Base-by-base conservation (phyloP, 164 flowering plant genomes). In the Protea cynaroides region DNA sequence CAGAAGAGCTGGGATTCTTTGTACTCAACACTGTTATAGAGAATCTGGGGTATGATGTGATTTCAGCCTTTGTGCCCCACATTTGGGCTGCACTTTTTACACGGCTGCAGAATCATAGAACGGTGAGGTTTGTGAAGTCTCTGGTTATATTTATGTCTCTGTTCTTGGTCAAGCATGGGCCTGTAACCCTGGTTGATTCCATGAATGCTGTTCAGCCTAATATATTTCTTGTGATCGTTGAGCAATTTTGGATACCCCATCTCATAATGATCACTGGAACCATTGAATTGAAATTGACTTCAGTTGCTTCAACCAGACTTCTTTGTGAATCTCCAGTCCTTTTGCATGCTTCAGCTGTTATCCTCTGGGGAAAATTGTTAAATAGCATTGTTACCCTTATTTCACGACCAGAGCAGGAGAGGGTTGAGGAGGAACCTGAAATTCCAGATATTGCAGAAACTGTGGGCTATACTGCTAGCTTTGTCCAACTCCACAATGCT, bases 11-110 rank as follows among this genome's bases (percentile, higher is more conserved):
- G 56, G 97, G 96, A 17, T 94, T 91, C 81, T 91, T 82, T 74
- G 93, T 94, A 71, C 90, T 94, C 49, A 91, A 94, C 72, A 91
- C 97, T n/a, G 78, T 94, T 59, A 76, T 85, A 55, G 96, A 94
- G 72, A 82, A 81, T 67, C 86, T 94, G 47, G 85, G 84, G 14
- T 88, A 82, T 74, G 84, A 84, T 44, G 93, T 80, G 21, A 74
- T 94, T 46, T 67, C 83, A 22, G 76, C 84, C n/a, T 85, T 76
- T 63, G 59, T 86, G 61, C 29, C 73, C n/a, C 75, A 74, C 63
- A 89, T 94, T 11, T 89, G 96, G 97, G 69, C 61, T 73, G 79
- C 75, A 7, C 70, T 91, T 52, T 91, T 89, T 64, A 66, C 43
- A 0, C 76, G 86, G 61, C 85, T 94, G 54, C 86, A 82, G 62